These are phyloP conservation scores for Carex arenaria DNA, from an alignment of 202 grass and related monocot genomes.

Conservation along the genomic window DNA sequence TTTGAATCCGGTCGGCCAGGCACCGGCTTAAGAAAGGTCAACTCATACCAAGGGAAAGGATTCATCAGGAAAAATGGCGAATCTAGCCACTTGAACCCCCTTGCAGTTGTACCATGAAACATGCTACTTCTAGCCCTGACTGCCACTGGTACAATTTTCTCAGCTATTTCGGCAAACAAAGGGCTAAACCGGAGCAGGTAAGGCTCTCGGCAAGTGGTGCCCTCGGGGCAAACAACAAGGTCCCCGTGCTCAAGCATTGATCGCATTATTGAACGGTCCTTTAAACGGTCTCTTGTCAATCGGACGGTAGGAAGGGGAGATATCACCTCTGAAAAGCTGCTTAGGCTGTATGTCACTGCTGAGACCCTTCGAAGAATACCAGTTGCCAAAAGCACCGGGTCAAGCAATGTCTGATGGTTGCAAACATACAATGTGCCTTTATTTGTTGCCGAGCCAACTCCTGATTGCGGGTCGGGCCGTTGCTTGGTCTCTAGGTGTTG, in stretches of 20 bases:
- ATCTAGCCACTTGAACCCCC: constrained; percentile 65
- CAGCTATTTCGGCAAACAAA: constrained; percentile 59
- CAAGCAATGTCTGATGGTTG: constrained; percentile 80
- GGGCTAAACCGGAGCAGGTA: constrained; percentile 76
- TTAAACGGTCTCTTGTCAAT: constrained; percentile 43
- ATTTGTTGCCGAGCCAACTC: not conserved
- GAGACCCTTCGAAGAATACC: constrained; percentile 44
- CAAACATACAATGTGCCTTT: constrained; percentile 56
- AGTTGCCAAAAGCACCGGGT: constrained; percentile 55
- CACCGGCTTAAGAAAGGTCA: constrained; percentile 30
- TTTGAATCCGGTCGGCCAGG: not conserved
- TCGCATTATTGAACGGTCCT: constrained; percentile 41
- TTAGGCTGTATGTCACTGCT: constrained; percentile 67
- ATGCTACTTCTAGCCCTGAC: constrained; percentile 28
- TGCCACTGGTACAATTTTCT: constrained; percentile 47
- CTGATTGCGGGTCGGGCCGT: not conserved
- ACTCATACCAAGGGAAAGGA: constrained; percentile 43
- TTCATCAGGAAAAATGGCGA: constrained; percentile 77
- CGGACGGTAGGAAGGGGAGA: constrained; percentile 58
- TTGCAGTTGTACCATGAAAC: constrained; percentile 59
- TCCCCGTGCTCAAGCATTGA: constrained; percentile 37
- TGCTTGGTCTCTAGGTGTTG: not conserved
- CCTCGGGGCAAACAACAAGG: constrained; percentile 72
- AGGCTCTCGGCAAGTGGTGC: constrained; percentile 60
- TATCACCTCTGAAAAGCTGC: constrained; percentile 53